Evolutionary conservation across 2,329 filamentous ascomycete genomes (phyloP), one percentile per base, ranked within the genome.

Genomic region (Alternaria burnsii): DNA sequence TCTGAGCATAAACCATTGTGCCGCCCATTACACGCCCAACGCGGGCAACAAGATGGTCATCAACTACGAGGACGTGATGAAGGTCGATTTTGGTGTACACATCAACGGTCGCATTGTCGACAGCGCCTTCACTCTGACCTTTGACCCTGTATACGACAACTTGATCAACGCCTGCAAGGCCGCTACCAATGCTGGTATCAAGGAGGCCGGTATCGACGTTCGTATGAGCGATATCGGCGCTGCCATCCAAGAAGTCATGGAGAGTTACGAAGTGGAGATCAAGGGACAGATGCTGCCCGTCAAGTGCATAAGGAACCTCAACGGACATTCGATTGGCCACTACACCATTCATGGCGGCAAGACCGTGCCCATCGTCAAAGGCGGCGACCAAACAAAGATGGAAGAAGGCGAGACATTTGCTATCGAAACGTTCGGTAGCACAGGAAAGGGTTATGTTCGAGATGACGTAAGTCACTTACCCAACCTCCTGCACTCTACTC

Each of bases 351-450:
- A 97, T 81, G 93, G 94, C 59, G 91, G 88, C 71, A 97, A 97
- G 85, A 93, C 91, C 68, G 92, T 97, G 52, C 94, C 94, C 0
- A 97, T 97, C 72, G 93, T 97, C 66, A 97, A 97, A 83, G 90
- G 88, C 63, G 87, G 87, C 63, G 92, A 97, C 74, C 88, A 90
- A 77, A 96, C 93, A 53, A 97, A 97, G 85, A 98, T 98, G 94
- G 94, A 97, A 82, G 94, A 97, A 81, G 93, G 93, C 42, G 94
- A 98, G 75, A 89, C 93, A 18, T 98, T 96, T 78, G 94, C 94
- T 66, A 97, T 97, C 71, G 94, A 97, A 83, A 97, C 94, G 0
- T 97, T 97, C 78, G 94, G 94, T 62, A 95, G 91, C 77, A 97
- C 94, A 22, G 94, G 94, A 66, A 94, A 92, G 76, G 94, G 93